Evolutionary conservation across 108 stramenopile genomes (phyloP), one percentile per base, ranked within the genome.

Genomic region (Nitzschia sp.): DNA sequence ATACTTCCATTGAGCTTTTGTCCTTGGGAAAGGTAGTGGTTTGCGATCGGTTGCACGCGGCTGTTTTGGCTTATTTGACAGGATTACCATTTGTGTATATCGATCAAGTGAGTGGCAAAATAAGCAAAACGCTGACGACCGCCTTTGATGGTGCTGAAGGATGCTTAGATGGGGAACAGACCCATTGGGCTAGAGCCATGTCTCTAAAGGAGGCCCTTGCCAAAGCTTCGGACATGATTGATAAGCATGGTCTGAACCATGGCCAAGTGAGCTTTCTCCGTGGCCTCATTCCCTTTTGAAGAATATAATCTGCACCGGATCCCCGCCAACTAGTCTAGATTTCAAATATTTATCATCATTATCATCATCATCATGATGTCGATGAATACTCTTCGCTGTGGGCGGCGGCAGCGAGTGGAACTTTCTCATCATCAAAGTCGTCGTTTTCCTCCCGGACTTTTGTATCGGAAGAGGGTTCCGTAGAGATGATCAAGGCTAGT

Each of bases 11-110:
- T 35, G 59, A 77, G 47, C 53, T 77, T 28, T 53, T 77, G 32
- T 59, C 62, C 19, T 30, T 77, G 69, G 76, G 76, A 1, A 38
- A 50, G 15, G 76, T 77, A 1, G 62, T 77, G 8, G 46, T 77
- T 23, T 69, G 76, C 54, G 76, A 77, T 59, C 62, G 76, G n/a
- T 46, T 77, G 3, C 76, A 77, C 45, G 76, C 76, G 4, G 52
- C 76, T 1, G 65, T 77, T 25, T 27, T 77, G 46, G 32, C 63
- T 13, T 77, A 70, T 58, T 27, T 77, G 2, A 50, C 68, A 1
- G 76, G 69, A 22, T 22, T 77, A 38, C 61, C 76, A 5, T 69
- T 77, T 58, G 76, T 77, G 9, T 69, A 70, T 22, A 31, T 75
- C 28, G 74, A 75, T 53, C 74, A 75, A 44, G 36, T 53, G 30